A percentile compares a stretch with the other conserved stretches of the same genome.
These are phyloP conservation scores for Alternaria hordeiaustralica DNA, from an alignment of 2,329 filamentous ascomycete genomes.

Conservation along the genomic window DNA sequence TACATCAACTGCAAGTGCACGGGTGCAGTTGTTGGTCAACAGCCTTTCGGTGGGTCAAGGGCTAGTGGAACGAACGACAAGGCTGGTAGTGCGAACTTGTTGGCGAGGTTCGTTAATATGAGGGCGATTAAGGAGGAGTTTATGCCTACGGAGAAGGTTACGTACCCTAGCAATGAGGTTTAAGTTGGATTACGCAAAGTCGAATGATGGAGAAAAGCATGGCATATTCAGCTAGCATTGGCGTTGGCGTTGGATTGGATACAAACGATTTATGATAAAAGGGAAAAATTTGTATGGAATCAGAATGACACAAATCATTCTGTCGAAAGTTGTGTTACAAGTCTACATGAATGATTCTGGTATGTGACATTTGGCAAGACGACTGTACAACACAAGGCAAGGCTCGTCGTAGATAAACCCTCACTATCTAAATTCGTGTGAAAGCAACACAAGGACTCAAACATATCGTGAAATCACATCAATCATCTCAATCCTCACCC, in stretches of 20 bases:
- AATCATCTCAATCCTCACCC: background rate
- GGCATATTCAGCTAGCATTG: background rate
- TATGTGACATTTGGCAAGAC: background rate
- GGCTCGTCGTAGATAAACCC: background rate
- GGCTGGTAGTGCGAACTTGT: slow-evolving; percentile 60
- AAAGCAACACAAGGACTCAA: background rate
- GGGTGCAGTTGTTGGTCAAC: slow-evolving; percentile 57
- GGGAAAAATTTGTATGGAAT: background rate
- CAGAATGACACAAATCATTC: background rate
- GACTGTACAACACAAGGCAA: background rate
- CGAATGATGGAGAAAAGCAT: background rate
- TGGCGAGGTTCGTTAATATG: slow-evolving; percentile 63
- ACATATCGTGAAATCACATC: background rate
- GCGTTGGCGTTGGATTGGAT: background rate
- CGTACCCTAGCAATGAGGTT: slow-evolving; percentile 61
- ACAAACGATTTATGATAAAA: background rate
- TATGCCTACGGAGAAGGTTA: slow-evolving; percentile 54
- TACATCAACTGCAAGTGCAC: slow-evolving; percentile 84
- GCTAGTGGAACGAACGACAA: slow-evolving; percentile 65
- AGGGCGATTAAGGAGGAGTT: slow-evolving; percentile 65
- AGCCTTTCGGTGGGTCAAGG: slow-evolving; percentile 62
- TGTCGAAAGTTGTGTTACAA: background rate
- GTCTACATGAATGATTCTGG: background rate
- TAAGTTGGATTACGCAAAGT: slow-evolving; percentile 11
- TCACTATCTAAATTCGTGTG: background rate